A percentile compares a stretch with the other conserved stretches of the same genome.
Conservation (phyloP, 768 basidiomycete species). For the Phaeotremella skinneri region DNA sequence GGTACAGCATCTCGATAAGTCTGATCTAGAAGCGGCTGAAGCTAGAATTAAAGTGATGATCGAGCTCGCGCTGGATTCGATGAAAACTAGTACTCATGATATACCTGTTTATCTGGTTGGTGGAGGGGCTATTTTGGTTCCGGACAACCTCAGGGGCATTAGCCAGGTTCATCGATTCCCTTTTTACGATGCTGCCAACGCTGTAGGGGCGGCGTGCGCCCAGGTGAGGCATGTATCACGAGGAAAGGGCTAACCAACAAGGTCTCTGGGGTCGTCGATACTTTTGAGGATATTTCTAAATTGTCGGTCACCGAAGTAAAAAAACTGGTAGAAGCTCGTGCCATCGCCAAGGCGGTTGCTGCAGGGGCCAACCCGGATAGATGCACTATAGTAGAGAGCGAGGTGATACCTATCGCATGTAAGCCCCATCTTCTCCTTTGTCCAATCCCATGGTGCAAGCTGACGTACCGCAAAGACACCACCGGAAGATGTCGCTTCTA, state of each 20-base stretch:
- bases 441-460: no score
- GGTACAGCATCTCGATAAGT: slow-evolving; percentile 42
- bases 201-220: slow-evolving; percentile 58
- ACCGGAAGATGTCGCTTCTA: slow-evolving; percentile 55
- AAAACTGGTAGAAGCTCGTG: slow-evolving; percentile 52
- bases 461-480: no score
- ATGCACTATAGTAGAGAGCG: slow-evolving; percentile 60
- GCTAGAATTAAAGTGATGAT: slow-evolving; percentile 55
- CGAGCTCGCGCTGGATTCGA: slow-evolving; percentile 59
- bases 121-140: slow-evolving; percentile 64
- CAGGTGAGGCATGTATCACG: no score
- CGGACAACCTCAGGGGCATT: slow-evolving; percentile 58
- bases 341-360: slow-evolving; percentile 56
- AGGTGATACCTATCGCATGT: slow-evolving; percentile 58
- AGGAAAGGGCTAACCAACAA: no score
- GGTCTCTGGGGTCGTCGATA: slow-evolving; percentile 60
- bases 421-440: no score
- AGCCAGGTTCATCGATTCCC: slow-evolving; percentile 58
- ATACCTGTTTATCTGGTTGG: slow-evolving; percentile 65
- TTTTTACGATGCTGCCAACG: slow-evolving; percentile 53
- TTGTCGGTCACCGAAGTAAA: slow-evolving; percentile 48
- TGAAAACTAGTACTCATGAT: slow-evolving; percentile 65
- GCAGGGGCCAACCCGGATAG: slow-evolving; percentile 56
- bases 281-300: slow-evolving; percentile 52
- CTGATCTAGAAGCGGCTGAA: slow-evolving; percentile 51